Base-by-base conservation (phyloP, 768 basidiomycete species). In the Tylopilus balloui region DNA sequence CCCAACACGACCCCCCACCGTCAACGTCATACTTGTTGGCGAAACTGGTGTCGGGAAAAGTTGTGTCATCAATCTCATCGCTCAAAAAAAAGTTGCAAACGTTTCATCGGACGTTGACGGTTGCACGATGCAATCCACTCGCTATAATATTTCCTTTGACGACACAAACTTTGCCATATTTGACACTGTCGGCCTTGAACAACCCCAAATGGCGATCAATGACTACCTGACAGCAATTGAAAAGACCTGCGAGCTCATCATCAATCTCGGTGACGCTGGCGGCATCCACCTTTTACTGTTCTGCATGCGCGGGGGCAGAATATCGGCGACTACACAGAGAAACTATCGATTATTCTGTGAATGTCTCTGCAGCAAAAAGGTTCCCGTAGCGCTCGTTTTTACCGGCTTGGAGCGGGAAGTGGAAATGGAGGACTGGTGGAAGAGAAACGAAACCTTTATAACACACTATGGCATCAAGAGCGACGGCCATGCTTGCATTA, bases 241-340 rank as follows among this genome's bases (percentile, higher is more conserved):
- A 44, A 61, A 55, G n/a, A 61, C 68, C 5, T 62, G 59, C 42
- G 37, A 49, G 11, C 71, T 78, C 28, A 56, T 78, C 51, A 34
- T 42, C 11, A 54, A 34, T 9, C 61, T 77, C 10, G 25, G 50
- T 24, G 40, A 34, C 2, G 46, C 50, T 28, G 69, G 62, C 14
- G 75, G 76, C 27, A 60, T 78, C 27, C 70, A 64, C 47, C 71
- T 77, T 13, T 66, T 77, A 4, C 50, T 76, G 2, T 76, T 69
- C 45, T 69, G 69, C 54, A 65, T 75, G 64, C 68, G 70, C 3
- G 71, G 65, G 1, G 69, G 71, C 2, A 58, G 70, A 47, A 66
- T 75, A 58, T 70, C 63, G 29, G 63, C 68, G 15, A 60, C 67
- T 0, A 57, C 63, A 35, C 62, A 67, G 42, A 64, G 68, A 53